These are phyloP conservation scores for Tulasnella calospora DNA, from an alignment of 768 basidiomycete species.

Conservation along the genomic window DNA sequence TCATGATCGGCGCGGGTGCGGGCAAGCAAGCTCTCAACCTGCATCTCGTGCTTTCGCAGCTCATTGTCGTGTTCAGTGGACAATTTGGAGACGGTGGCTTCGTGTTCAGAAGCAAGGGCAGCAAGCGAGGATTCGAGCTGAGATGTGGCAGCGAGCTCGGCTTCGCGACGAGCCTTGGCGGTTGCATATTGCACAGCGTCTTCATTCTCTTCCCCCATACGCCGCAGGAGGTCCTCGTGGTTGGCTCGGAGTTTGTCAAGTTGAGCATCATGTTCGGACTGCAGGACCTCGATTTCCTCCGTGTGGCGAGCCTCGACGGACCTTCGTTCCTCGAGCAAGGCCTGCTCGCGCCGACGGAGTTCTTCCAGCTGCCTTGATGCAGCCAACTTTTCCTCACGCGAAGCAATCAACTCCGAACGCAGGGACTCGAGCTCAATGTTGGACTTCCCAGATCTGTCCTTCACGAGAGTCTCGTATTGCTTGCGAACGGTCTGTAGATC, in stretches of 20 bases:
- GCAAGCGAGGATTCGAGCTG: conserved; percentile 17
- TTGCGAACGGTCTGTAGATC: conserved; percentile 46
- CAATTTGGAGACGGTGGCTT: conserved; percentile 23
- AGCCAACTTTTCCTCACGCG: conserved; percentile 45
- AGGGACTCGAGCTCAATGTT: conserved; percentile 78
- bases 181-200: conserved; percentile 27
- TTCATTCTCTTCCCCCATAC: conserved; percentile 38
- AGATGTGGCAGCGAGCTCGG: conserved; percentile 19
- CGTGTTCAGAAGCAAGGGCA: conserved; percentile 4
- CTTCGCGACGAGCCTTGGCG: conserved; percentile 20
- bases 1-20: conserved; percentile 25
- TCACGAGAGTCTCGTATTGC: conserved; percentile 75
- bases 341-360: conserved; percentile 53
- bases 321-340: conserved; percentile 40
- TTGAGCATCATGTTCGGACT: conserved; percentile 42
- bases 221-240: conserved; percentile 37
- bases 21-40: conserved; percentile 21
- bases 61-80: conserved; percentile 33
- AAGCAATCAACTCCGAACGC: conserved; percentile 36
- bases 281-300: conserved; percentile 43
- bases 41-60: conserved; percentile 29
- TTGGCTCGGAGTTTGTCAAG: conserved; percentile 32
- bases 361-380: conserved; percentile 51
- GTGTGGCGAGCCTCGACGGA: conserved; percentile 33
- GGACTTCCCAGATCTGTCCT: conserved; percentile 89